Percentiles rank a stretch among this genome's conserved stretches.
These are phyloP conservation scores for Helianthus annuus DNA, from an alignment of 129 eudicot species.

Conservation along the genomic window HanXRQr2.0-SUNRISE NC_035449.2:93691881-93692380, in stretches of 20 bases:
- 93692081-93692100: conserved; percentile 60
- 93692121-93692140: conserved; percentile 64
- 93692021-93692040: conserved; percentile 42
- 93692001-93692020: conserved; percentile 5
- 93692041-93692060: conserved; percentile 49
- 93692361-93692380: conserved; percentile 65
- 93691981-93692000: conserved; percentile 45
- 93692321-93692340: conserved; percentile 23
- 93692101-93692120: conserved; percentile 41
- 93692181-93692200: conserved; percentile 45
- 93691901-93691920: conserved; percentile 57
- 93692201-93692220: conserved; percentile 42
- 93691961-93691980: conserved; percentile 44
- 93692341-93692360: conserved; percentile 52
- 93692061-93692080: conserved; percentile 43
- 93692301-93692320: conserved; percentile 1
- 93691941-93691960: conserved; percentile 24
- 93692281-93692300: conserved; percentile 43
- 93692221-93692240: conserved; percentile 50
- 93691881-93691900: conserved; percentile 64
- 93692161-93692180: conserved; percentile 77
- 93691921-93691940: conserved; percentile 27
- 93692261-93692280: conserved; percentile 32
- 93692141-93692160: conserved; percentile 71
- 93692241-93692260: conserved; percentile 40